A percentile compares a stretch with the other conserved stretches of the same genome.
phyloP scores from a whole-genome alignment of 805 yeast genomes.

The Cyberlindnera xylosilytica region DNA sequence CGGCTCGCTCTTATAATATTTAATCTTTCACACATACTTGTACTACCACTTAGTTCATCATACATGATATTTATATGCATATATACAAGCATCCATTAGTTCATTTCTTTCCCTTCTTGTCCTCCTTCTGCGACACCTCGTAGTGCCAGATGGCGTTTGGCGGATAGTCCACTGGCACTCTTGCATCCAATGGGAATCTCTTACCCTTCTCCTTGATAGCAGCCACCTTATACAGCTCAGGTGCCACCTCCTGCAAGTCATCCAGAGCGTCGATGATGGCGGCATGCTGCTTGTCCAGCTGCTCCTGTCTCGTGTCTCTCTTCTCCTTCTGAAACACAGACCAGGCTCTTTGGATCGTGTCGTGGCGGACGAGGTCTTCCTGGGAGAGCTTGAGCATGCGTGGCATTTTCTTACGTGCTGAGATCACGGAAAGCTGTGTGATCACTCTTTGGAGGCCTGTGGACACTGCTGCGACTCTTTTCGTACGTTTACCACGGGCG shows the following conservation, averaged over 20 bases:
- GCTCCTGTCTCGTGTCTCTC: slow-evolving; percentile 38
- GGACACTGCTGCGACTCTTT: slow-evolving; percentile 34
- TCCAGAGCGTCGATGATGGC: slow-evolving; percentile 71
- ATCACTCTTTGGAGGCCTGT: slow-evolving; percentile 48
- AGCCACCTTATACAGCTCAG: slow-evolving; percentile 60
- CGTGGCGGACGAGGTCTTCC: slow-evolving; percentile 85
- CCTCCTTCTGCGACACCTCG: slow-evolving; percentile 35
- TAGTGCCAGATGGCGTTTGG: slow-evolving; percentile 78
- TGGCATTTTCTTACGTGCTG: slow-evolving; percentile 89
- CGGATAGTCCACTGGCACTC: slow-evolving; percentile 89
- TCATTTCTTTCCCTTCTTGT: slow-evolving; percentile 4
- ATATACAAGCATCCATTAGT: not conserved
- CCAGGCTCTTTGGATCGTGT: slow-evolving; percentile 84
- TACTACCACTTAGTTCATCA: no score
- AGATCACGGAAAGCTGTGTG: slow-evolving; percentile 68
- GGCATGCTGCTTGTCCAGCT: slow-evolving; percentile 57
- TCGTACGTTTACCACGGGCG: slow-evolving; percentile 50
- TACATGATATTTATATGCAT: not conserved
- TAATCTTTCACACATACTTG: no score
- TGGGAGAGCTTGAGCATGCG: slow-evolving; percentile 65
- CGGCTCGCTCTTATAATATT: no score
- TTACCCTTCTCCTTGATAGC: slow-evolving; percentile 49
- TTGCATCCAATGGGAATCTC: slow-evolving; percentile 77
- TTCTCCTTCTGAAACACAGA: slow-evolving; percentile 51
- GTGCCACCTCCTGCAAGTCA: slow-evolving; percentile 51